These are phyloP conservation scores for Halenospora varia DNA, from an alignment of 495 filamentous ascomycete species.

Conservation along the genomic window DNA sequence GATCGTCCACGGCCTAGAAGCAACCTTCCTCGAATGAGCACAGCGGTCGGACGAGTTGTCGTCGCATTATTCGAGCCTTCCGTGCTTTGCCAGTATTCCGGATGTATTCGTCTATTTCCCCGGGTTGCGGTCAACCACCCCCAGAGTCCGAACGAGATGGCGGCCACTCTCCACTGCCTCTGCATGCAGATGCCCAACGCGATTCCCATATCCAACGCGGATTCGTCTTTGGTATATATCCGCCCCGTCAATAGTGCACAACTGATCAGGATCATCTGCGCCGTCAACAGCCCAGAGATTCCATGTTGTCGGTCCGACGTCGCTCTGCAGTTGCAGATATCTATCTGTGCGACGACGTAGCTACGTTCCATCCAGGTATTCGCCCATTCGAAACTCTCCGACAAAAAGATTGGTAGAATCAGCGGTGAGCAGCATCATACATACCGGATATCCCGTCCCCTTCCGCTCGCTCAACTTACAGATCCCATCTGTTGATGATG, in stretches of 20 bases:
- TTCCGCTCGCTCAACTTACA: neutral
- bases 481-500: neutral
- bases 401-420: neutral
- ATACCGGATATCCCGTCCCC: conserved; percentile 5
- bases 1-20: neutral
- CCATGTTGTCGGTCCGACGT: conserved; percentile 2
- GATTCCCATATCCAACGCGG: neutral
- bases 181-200: neutral
- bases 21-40: neutral
- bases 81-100: neutral
- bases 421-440: conserved; percentile 8
- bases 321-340: conserved; percentile 8
- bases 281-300: neutral
- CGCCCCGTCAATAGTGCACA: neutral
- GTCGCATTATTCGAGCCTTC: neutral
- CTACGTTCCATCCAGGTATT: conserved; percentile 2
- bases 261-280: neutral
- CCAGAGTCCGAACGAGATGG: neutral
- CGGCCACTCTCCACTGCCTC: neutral
- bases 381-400: conserved; percentile 7
- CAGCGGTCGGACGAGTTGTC: neutral
- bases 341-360: conserved; percentile 10
- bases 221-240: neutral
- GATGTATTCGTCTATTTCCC: neutral
- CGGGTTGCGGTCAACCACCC: neutral